phyloP scores from a whole-genome alignment of 2,329 filamentous ascomycete genomes.

The Rutstroemia sp. region DNA sequence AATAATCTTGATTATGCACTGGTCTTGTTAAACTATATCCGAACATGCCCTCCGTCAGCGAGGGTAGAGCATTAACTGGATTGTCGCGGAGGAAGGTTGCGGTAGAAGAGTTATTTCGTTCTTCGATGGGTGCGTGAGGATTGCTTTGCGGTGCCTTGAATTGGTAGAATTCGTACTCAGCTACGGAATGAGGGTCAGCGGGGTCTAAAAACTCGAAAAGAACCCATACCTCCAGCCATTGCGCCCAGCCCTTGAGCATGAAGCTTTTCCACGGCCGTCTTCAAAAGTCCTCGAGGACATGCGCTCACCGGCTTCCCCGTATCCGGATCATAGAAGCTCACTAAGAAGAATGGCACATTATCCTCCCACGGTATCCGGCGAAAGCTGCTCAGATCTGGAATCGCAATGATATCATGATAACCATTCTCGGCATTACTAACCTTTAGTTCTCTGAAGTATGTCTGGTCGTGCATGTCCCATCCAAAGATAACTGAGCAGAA shows the following conservation, averaged over 20 bases:
- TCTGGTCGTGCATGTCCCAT: constrained; percentile 95
- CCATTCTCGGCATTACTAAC: constrained; percentile 89
- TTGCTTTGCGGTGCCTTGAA: constrained; percentile 59
- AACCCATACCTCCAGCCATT: constrained; percentile 74
- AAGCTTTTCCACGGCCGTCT: constrained; percentile 59
- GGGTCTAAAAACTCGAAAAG: neutral
- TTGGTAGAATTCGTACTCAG: constrained; percentile 93
- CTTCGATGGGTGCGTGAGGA: constrained; percentile 36
- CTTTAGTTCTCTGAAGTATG: constrained; percentile 75
- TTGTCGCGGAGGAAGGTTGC: constrained; percentile 69
- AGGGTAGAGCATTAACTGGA: constrained; percentile 63
- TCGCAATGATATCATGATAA: constrained; percentile 76
- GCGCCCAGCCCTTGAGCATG: constrained; percentile 64
- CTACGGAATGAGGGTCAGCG: constrained; percentile 36
- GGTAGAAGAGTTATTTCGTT: constrained; percentile 59
- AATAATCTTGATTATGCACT: constrained; percentile 87
- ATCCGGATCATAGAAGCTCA: constrained; percentile 79
- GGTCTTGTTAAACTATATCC: constrained; percentile 85
- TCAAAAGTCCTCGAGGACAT: constrained; percentile 72
- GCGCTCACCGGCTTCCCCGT: constrained; percentile 63
- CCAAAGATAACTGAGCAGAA: constrained; percentile 94
- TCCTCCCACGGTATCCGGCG: constrained; percentile 87
- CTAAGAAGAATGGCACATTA: constrained; percentile 76
- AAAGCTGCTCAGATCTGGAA: constrained; percentile 71
- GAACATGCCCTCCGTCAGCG: constrained; percentile 90